A percentile compares a stretch with the other conserved stretches of the same genome.
These are phyloP conservation scores for Blastobotrys malaysiensis DNA, from an alignment of 1,139 yeast genomes.

Conservation along the genomic window DNA sequence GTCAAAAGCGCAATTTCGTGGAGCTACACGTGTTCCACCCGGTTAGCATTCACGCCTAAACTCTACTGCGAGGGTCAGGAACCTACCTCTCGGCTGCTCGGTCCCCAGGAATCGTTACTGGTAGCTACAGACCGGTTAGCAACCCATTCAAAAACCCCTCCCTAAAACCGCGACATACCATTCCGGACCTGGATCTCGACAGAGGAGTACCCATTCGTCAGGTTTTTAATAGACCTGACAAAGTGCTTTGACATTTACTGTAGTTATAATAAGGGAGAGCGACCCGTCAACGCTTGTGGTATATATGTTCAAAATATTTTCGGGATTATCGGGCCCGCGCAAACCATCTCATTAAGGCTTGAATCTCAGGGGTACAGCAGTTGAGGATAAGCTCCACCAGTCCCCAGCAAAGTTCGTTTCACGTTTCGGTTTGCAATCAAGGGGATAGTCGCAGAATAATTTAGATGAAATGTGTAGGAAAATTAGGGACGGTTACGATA, in stretches of 20 bases:
- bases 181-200: conserved; percentile 84
- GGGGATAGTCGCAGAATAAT: neutral
- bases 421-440: neutral
- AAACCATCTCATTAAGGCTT: neutral
- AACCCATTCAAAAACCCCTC: neutral
- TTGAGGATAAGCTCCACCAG: neutral
- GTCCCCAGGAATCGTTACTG: conserved; percentile 82
- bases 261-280: neutral
- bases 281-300: neutral
- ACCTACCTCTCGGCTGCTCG: conserved; percentile 54
- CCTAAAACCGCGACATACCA: conserved; percentile 15
- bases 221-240: conserved; percentile 82
- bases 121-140: conserved; percentile 44
- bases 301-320: neutral
- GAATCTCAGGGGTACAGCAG: neutral
- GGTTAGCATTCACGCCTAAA: neutral
- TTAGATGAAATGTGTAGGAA: neutral
- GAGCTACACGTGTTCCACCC: conserved; percentile 40
- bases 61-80: neutral
- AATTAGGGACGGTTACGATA: no score
- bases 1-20: conserved; percentile 78
- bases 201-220: conserved; percentile 83
- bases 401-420: neutral
- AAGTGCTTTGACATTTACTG: conserved; percentile 43
- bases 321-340: neutral